Conservation (phyloP, 345 rosid species). For the Arabidopsis arenosa region DNA sequence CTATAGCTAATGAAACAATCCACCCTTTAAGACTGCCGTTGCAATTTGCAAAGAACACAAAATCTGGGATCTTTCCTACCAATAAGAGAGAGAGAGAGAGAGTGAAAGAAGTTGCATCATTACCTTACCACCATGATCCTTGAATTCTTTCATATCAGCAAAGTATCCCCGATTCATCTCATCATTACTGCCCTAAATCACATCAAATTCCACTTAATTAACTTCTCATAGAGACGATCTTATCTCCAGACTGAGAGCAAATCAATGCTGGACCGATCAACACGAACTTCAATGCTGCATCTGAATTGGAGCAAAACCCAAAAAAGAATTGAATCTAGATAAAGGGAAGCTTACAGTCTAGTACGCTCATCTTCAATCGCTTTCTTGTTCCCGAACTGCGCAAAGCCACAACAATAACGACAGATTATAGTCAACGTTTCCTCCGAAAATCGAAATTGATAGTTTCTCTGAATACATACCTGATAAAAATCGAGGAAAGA, state of each 20-base stretch:
- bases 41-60: conserved; percentile 13
- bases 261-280: not conserved
- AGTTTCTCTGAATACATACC: conserved; percentile 41
- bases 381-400: conserved; percentile 71
- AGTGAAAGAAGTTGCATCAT: conserved; percentile 2
- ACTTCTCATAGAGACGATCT: conserved; percentile 20
- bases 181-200: conserved; percentile 87
- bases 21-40: conserved; percentile 3
- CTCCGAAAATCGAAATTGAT: not conserved
- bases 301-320: conserved; percentile 4
- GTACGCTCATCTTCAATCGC: conserved; percentile 84
- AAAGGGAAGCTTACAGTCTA: conserved; percentile 69
- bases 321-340: conserved; percentile 10
- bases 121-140: conserved; percentile 96
- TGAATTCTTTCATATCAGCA: conserved; percentile 71
- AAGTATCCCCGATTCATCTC: conserved; percentile 96
- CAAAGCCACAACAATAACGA: conserved; percentile 26
- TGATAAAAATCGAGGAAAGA: conserved; percentile 71
- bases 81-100: conserved; percentile 5
- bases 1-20: conserved; percentile 22
- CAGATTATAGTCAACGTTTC: not conserved
- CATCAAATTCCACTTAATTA: conserved; percentile 36
- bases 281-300: not conserved
- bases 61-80: not conserved
- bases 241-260: not conserved